phyloP scores from a whole-genome alignment of 805 yeast genomes.

The Schwanniomyces pseudopolymorphus region DNA sequence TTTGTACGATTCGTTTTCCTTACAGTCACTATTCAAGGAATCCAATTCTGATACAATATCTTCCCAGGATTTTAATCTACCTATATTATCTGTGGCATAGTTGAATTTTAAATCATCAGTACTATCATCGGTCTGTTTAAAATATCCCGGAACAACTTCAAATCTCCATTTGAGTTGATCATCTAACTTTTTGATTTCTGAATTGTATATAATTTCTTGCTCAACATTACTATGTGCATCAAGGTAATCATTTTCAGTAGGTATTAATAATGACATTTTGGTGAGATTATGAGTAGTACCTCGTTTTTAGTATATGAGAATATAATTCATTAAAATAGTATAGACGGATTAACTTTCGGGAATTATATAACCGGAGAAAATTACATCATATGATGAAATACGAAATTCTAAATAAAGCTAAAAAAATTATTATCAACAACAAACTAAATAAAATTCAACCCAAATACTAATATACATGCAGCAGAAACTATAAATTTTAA shows the following conservation, averaged over 20 bases:
- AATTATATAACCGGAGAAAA: background rate
- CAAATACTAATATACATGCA: constrained; percentile 8
- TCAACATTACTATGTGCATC: constrained; percentile 26
- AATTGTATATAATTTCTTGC: constrained; percentile 13
- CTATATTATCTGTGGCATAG: constrained; percentile 43
- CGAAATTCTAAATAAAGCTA: background rate
- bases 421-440: background rate
- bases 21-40: constrained; percentile 33
- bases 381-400: background rate
- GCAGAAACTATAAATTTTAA: constrained; percentile 9
- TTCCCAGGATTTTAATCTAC: constrained; percentile 43
- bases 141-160: constrained; percentile 50
- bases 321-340: background rate
- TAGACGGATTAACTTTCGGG: background rate
- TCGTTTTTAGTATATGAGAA: background rate
- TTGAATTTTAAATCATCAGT: constrained; percentile 51
- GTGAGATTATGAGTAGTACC: too few species aligned
- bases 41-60: constrained; percentile 30
- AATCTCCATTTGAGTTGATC: constrained; percentile 44
- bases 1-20: constrained; percentile 43
- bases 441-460: background rate
- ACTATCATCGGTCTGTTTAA: constrained; percentile 44
- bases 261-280: constrained; percentile 27
- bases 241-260: constrained; percentile 25
- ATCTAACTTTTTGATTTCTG: constrained; percentile 8